A percentile compares a stretch with the other conserved stretches of the same genome.
Conservation (phyloP, 345 rosid species). For the Populus ilicifolia region DNA sequence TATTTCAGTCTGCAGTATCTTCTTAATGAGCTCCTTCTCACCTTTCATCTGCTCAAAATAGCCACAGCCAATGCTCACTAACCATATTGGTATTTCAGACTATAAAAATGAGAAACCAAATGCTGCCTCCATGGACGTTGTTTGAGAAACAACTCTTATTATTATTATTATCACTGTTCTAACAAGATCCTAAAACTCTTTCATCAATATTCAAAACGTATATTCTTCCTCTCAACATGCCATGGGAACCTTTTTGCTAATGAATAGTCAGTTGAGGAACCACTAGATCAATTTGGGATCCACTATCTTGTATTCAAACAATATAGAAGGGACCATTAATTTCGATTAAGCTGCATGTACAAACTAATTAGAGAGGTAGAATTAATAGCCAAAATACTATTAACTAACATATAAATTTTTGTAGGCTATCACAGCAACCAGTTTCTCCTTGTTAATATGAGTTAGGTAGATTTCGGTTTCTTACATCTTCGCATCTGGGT, state of each 20-base stretch:
- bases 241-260: background rate
- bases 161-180: background rate
- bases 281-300: background rate
- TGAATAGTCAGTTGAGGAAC: background rate
- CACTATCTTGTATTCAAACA: background rate
- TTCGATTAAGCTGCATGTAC: background rate
- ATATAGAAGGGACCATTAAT: background rate
- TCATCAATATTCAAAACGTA: background rate
- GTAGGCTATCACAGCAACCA: background rate
- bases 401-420: background rate
- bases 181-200: background rate
- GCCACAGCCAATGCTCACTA: slow-evolving; percentile 1
- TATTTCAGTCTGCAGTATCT: slow-evolving; percentile 83
- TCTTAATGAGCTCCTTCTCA: slow-evolving; percentile 82
- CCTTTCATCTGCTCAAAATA: slow-evolving; percentile 80
- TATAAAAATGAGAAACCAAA: background rate
- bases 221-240: background rate
- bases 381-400: background rate
- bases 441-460: background rate
- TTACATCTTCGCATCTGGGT: background rate
- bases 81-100: background rate
- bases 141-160: background rate
- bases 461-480: background rate
- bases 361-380: background rate
- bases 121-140: background rate